Evolutionary conservation across 179 eudicot species (phyloP), one percentile per base, ranked within the genome.

Genomic region (Beta corolliflora): DNA sequence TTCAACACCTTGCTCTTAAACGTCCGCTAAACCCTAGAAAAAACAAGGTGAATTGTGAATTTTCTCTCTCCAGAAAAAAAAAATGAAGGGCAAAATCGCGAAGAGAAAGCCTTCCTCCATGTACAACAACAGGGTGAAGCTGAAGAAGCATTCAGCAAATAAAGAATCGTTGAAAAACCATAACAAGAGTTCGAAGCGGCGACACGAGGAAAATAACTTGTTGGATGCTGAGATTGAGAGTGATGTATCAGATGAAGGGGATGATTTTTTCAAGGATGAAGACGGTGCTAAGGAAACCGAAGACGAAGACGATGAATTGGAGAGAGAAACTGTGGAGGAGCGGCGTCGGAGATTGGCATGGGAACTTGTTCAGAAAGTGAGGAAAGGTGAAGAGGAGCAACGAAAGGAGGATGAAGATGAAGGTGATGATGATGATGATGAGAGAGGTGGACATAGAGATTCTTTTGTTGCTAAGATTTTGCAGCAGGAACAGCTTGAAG

Each of bases 401-500:
- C 64, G 77, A 8, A 89, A 82, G 19, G 91, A 87, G 29, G 87
- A 85, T 1, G 81, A 71, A 15, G 87, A 64, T 59, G 78, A 68
- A 9, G 89, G 25, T 25, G 31, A 1, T 29, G 31, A 29, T 29
- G 31, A 71, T 12, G 89, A 67, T 2, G 85, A 71, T 50, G 86
- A 76, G 56, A 82, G 80, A 53, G 90, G 81, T 59, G 92, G 87
- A 5, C 81, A 81, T 70, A 91, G 91, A 71, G 97, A 96, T 82
- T 86, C 98, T 5, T 84, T 77, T n/a, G 91, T 93, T 61, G 93
- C 88, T 4, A 81, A 90, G 82, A 87, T 84, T 76, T 88, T 96
- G 90, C 86, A 86, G 85, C 88, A 93, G 70, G 86, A 94, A 82
- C 98, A 96, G 82, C 86, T 94, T 11, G 98, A 94, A 67, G 97